Conservation (phyloP, 495 filamentous ascomycete genomes). For the Xylaria nigripes region DNA sequence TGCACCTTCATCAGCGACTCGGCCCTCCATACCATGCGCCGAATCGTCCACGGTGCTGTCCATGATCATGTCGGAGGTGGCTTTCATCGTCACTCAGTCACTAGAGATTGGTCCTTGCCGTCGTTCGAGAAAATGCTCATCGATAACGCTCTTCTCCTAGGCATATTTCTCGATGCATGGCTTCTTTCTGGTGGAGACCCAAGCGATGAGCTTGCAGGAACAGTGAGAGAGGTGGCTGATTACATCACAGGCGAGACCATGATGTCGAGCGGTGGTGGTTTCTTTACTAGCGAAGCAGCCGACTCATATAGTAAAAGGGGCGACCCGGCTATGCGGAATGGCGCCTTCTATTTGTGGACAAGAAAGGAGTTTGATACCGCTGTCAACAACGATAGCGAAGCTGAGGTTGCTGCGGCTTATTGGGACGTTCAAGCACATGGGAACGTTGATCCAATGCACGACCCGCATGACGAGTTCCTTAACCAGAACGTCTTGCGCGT, state of each 20-base stretch:
- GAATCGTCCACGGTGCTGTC: constrained; percentile 80
- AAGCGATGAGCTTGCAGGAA: constrained; percentile 58
- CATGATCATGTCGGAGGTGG: constrained; percentile 90
- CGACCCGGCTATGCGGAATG: constrained; percentile 82
- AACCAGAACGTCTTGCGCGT: constrained; percentile 59
- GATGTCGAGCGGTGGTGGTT: constrained; percentile 60
- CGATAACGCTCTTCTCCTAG: constrained; percentile 82
- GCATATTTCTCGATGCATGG: constrained; percentile 84
- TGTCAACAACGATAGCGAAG: constrained; percentile 52
- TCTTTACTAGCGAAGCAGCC: constrained; percentile 85
- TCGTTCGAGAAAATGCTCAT: constrained; percentile 99
- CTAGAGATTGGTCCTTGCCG: constrained; percentile 81
- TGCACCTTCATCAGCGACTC: constrained; percentile 68
- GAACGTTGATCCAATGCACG: constrained; percentile 76
- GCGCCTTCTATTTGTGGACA: constrained; percentile 95
- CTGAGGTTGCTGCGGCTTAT: constrained; percentile 70
- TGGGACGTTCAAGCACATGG: constrained; percentile 83
- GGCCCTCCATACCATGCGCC: constrained; percentile 71
- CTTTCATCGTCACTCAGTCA: constrained; percentile 86
- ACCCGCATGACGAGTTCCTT: constrained; percentile 89
- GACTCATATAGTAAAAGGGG: constrained; percentile 70
- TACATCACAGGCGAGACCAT: constrained; percentile 71
- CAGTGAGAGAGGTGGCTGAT: constrained; percentile 72
- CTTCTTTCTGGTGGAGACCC: constrained; percentile 53
- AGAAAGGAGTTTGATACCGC: constrained; percentile 76